These are phyloP conservation scores for Allium cepa DNA, from an alignment of 106 monocot species.

Conservation along the genomic window DNA sequence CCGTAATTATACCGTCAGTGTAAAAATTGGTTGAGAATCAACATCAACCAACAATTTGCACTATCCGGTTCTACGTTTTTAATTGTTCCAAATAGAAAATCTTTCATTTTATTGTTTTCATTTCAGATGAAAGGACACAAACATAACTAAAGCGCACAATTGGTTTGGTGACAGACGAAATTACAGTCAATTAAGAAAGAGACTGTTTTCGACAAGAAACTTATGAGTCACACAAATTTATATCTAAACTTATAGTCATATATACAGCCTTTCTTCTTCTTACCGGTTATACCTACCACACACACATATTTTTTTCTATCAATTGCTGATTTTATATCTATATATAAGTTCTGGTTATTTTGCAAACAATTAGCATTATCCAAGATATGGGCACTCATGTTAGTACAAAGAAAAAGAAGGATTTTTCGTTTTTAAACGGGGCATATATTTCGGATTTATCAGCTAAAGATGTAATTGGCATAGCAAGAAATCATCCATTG, in stretches of 20 bases:
- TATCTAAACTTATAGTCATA: background rate
- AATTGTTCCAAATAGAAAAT: too few relatives aligned
- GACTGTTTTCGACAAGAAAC: background rate
- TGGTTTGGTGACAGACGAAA: too few relatives aligned
- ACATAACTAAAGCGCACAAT: too few relatives aligned
- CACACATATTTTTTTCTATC: background rate
- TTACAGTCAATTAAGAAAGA: conserved; percentile 2
- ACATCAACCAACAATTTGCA: too few relatives aligned
- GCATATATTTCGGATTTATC: conserved; percentile 6
- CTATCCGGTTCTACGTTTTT: too few relatives aligned
- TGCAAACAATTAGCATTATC: background rate
- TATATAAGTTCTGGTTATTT: background rate
- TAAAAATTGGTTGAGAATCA: too few relatives aligned
- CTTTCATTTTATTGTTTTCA: too few relatives aligned
- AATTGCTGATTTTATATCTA: background rate
- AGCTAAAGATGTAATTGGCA: background rate
- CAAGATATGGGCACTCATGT: background rate
- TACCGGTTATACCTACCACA: background rate
- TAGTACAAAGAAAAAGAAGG: background rate
- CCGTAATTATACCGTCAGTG: too few relatives aligned
- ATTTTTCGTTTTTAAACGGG: background rate
- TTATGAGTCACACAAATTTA: background rate
- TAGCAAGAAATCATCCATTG: conserved; percentile 29
- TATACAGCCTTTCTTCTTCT: background rate
- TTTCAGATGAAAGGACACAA: too few relatives aligned